Conservation (phyloP, 2,329 filamentous ascomycete species). For the Geosmithia flava region DNA sequence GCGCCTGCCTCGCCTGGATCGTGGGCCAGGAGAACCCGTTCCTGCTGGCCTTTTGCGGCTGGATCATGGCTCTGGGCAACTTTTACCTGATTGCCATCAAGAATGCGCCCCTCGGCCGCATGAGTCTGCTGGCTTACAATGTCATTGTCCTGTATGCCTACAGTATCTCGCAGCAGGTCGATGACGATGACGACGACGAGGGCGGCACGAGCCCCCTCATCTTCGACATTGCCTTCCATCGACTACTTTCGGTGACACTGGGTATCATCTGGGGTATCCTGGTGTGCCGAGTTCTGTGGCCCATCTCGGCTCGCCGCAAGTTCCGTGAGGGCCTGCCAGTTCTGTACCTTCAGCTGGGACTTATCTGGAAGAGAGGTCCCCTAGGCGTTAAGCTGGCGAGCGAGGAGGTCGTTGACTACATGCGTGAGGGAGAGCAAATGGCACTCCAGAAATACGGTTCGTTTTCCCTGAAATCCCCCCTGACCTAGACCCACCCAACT, state of each 20-base stretch:
- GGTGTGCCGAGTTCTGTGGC: conserved; percentile 83
- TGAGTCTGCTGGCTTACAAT: conserved; percentile 93
- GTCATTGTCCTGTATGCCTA: conserved; percentile 91
- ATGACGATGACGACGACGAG: conserved; percentile 78
- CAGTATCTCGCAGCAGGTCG: conserved; percentile 68
- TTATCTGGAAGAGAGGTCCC: conserved; percentile 93
- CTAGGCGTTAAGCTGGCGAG: conserved; percentile 59
- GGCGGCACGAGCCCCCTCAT: conserved; percentile 77
- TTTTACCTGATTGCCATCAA: conserved; percentile 85
- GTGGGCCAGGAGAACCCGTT: conserved; percentile 61
- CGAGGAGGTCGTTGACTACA: conserved; percentile 52
- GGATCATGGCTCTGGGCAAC: conserved; percentile 67
- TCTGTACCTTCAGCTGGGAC: conserved; percentile 87
- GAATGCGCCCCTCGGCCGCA: conserved; percentile 82
- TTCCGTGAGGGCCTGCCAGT: conserved; percentile 81
- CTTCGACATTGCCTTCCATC: conserved; percentile 74
- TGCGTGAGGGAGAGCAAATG: conserved; percentile 78
- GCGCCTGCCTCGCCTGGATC: conserved; percentile 69
- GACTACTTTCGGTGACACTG: conserved; percentile 72
- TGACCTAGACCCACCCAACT: background rate
- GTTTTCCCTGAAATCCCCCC: conserved; percentile 1
- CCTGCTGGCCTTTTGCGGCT: conserved; percentile 69
- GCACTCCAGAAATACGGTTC: conserved; percentile 67
- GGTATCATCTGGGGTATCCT: conserved; percentile 90
- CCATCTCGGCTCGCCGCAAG: conserved; percentile 78